Evolutionary conservation across 2,329 filamentous ascomycete species (phyloP).

Genomic region (Aspergillus sp.): DNA sequence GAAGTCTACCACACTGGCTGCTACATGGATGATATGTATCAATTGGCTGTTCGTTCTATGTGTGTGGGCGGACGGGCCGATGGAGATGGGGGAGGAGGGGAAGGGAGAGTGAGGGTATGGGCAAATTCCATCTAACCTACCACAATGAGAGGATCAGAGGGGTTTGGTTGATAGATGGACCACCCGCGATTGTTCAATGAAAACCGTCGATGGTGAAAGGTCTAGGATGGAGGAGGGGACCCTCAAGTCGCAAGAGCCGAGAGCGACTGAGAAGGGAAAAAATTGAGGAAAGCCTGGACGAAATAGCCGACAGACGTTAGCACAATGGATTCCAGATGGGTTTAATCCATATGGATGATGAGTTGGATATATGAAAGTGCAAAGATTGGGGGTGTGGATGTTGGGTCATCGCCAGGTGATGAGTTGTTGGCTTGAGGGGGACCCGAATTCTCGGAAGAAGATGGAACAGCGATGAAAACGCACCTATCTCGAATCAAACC

Average conservation of each 20-base stretch:
- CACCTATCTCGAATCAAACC: conserved; percentile 26
- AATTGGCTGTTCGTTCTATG: conserved; percentile 23
- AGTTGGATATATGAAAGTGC: background rate
- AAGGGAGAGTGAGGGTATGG: conserved; percentile 19
- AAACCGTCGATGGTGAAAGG: conserved; percentile 23
- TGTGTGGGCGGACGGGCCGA: background rate
- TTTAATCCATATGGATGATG: conserved; percentile 14
- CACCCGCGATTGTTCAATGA: conserved; percentile 27
- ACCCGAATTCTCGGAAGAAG: conserved; percentile 29
- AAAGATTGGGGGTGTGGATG: conserved; percentile 4
- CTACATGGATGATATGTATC: conserved; percentile 26
- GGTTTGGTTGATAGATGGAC: conserved; percentile 23
- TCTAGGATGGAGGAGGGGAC: conserved; percentile 20
- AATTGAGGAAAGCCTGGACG: conserved; percentile 20
- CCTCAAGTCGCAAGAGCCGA: conserved; percentile 32
- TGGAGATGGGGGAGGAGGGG: conserved; percentile 12
- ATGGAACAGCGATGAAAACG: conserved; percentile 26
- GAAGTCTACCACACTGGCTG: conserved; percentile 19
- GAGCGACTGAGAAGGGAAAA: conserved; percentile 27
- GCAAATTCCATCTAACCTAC: conserved; percentile 34
- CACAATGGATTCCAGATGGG: conserved; percentile 15
- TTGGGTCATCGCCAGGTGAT: conserved; percentile 16
- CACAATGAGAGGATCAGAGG: conserved; percentile 25
- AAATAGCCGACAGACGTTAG: conserved; percentile 16
- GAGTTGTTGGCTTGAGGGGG: conserved; percentile 21